Conservation (phyloP, 2,329 filamentous ascomycete genomes). For the Aschersonia sp. region DNA sequence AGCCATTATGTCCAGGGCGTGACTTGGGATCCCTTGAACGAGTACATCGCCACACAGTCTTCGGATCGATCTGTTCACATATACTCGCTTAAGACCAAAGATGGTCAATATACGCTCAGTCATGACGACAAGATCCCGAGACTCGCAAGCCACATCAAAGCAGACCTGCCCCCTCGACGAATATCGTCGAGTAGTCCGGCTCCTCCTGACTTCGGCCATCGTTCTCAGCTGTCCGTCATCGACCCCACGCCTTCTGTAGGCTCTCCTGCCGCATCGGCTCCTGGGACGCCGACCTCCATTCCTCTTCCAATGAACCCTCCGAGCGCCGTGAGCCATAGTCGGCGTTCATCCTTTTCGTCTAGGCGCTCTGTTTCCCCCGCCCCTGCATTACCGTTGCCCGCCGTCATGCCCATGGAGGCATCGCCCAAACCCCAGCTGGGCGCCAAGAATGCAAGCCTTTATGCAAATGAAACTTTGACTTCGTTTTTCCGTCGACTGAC, state of each 20-base stretch:
- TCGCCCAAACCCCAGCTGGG: constrained; percentile 68
- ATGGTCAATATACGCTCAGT: constrained; percentile 77
- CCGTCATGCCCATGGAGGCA: constrained; percentile 85
- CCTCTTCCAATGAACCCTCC: constrained; percentile 94
- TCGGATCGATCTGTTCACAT: constrained; percentile 97
- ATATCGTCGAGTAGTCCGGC: constrained; percentile 89
- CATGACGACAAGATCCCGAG: constrained; percentile 58
- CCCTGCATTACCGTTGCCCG: constrained; percentile 83
- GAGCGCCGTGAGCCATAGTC: constrained; percentile 73
- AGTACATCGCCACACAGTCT: constrained; percentile 95
- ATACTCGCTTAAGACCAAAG: constrained; percentile 90
- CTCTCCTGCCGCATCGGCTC: constrained; percentile 80
- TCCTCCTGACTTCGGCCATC: constrained; percentile 63
- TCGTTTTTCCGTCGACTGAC: constrained; percentile 92
- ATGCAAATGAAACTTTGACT: constrained; percentile 91
- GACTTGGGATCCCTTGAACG: constrained; percentile 94
- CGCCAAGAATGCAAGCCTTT: constrained; percentile 75
- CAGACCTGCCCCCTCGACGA: constrained; percentile 82
- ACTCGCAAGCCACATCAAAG: constrained; percentile 62
- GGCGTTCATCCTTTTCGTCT: constrained; percentile 84
- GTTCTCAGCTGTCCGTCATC: constrained; percentile 45
- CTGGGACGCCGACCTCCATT: constrained; percentile 81
- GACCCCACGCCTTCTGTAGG: constrained; percentile 44
- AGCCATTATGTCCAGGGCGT: constrained; percentile 98
- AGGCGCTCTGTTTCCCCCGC: constrained; percentile 85